Evolutionary conservation across 768 basidiomycete species (phyloP).

Genomic region (Collybia nuda): DNA sequence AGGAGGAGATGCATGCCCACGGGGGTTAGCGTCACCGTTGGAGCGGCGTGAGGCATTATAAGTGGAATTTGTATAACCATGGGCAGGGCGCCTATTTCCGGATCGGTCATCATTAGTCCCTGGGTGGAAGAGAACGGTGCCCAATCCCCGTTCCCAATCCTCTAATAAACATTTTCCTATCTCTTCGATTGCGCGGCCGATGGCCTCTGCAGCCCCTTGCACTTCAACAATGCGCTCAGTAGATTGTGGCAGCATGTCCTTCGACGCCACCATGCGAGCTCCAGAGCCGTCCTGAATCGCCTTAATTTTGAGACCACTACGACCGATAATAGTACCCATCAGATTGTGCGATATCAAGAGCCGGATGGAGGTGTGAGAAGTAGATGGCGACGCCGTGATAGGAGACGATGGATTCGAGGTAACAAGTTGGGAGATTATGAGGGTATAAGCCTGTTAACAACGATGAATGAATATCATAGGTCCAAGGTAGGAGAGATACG

Average conservation of each 20-base stretch:
- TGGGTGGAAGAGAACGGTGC: slow-evolving; percentile 96
- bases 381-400: slow-evolving; percentile 64
- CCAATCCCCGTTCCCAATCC: slow-evolving; percentile 93
- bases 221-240: slow-evolving; percentile 99
- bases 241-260: slow-evolving; percentile 99
- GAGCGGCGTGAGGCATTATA: slow-evolving; percentile 57
- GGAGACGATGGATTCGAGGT: slow-evolving; percentile 77
- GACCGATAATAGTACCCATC: slow-evolving; percentile 99
- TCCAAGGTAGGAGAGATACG: slow-evolving; percentile 14
- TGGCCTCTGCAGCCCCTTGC: slow-evolving; percentile 89
- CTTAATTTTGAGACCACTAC: slow-evolving; percentile 96
- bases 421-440: slow-evolving; percentile 91
- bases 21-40: slow-evolving; percentile 54
- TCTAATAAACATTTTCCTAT: slow-evolving; percentile 95
- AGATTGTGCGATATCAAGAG: slow-evolving; percentile 98
- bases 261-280: slow-evolving; percentile 97
- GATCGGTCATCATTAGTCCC: slow-evolving; percentile 77
- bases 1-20: slow-evolving; percentile 50
- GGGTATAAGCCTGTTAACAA: slow-evolving; percentile 76
- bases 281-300: slow-evolving; percentile 96
- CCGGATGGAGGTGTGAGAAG: slow-evolving; percentile 86
- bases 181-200: slow-evolving; percentile 91
- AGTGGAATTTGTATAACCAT: slow-evolving; percentile 44
- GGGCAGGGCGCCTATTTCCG: slow-evolving; percentile 48
- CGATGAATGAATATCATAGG: slow-evolving; percentile 12